Base-by-base conservation (phyloP, 225 moss, liverwort and hornwort species). In the Anthoceros angustus region DNA sequence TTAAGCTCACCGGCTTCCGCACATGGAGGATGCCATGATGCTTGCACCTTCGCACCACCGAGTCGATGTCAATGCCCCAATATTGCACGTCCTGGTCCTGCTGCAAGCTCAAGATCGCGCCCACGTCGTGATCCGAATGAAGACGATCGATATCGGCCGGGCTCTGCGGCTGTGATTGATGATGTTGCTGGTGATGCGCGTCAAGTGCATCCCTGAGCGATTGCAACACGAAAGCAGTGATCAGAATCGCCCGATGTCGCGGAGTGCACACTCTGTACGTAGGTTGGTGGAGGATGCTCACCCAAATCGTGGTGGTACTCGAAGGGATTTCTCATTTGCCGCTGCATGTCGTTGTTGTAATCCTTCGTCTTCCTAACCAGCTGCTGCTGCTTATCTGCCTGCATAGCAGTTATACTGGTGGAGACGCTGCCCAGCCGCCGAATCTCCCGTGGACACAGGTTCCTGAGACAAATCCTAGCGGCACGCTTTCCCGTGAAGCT, bases 61-160 rank as follows among this genome's bases (percentile, higher is more conserved):
- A 64, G 4, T 62, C 21, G 63, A 66, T 4, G 21, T 70, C 61
- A 25, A 66, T 66, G 64, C 62, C 70, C 65, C 43, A 70, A 43
- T 61, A 70, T 39, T 70, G 55, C 18, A 70, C 42, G 62, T 73
- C 73, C 49, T 64, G 68, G 42, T 73, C 69, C 23, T 73, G 69
- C 46, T 73, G 69, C 42, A 66, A 16, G 32, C 2, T 62, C 6
- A 46, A 65, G 21, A 45, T 70, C 10, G 65, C 41, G 12, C 50
- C 21, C 25, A 62, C 64, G 16, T 43, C 50, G 24, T 66, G 32
- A 32, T 32, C 32, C 32, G 32, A 32, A 32, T 32, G 32, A 32
- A 32, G 32, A 32, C 32, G 32, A 4, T 32, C 32, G 32, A 4
- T 32, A 32, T 32, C 32, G 32, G 32, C 32, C 32, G 32, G 32